Conservation (phyloP, 805 yeast genomes). For the Starmerella bombi region DNA sequence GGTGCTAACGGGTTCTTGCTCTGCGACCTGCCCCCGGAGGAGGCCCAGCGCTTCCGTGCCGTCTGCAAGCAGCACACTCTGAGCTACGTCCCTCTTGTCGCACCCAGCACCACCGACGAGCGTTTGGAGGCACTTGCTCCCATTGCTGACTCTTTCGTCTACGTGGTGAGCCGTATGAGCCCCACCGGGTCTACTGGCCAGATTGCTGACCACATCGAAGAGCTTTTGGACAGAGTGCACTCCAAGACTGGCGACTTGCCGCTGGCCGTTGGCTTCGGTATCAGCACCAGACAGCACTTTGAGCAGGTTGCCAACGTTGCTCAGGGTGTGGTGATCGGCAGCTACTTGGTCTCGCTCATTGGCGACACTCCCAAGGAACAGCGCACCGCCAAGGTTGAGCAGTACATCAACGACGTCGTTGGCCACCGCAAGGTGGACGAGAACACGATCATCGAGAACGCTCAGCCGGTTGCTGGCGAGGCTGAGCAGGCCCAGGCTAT, state of each 20-base stretch:
- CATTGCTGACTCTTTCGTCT: conserved; percentile 90
- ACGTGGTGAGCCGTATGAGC: conserved; percentile 96
- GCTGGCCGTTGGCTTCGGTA: conserved; percentile 94
- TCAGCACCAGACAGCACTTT: conserved; percentile 85
- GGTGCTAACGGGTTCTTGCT: conserved; percentile 93
- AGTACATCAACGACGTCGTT: conserved; percentile 56
- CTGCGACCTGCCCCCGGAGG: conserved; percentile 97
- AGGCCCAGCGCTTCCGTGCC: conserved; percentile 75
- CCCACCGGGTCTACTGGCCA: conserved; percentile 78
- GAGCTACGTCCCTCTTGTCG: conserved; percentile 84
- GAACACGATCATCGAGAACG: conserved; percentile 7
- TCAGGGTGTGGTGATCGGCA: conserved; percentile 95
- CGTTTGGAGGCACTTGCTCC: conserved; percentile 63
- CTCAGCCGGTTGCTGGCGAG: conserved; percentile 2
- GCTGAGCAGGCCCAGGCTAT: conserved; percentile 10
- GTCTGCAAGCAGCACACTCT: conserved; percentile 54
- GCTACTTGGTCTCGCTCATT: conserved; percentile 60
- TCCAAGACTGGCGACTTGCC: conserved; percentile 61
- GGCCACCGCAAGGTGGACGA: conserved; percentile 33
- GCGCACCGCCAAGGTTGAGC: conserved; percentile 49
- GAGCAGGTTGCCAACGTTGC: conserved; percentile 62
- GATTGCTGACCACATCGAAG: conserved; percentile 50
- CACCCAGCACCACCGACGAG: conserved; percentile 91
- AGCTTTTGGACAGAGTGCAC: conserved; percentile 62
- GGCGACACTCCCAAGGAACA: conserved; percentile 41